A percentile compares a stretch with the other conserved stretches of the same genome.
phyloP scores from a whole-genome alignment of 108 stramenopile genomes.

The Nannochloropsis salina region DNA sequence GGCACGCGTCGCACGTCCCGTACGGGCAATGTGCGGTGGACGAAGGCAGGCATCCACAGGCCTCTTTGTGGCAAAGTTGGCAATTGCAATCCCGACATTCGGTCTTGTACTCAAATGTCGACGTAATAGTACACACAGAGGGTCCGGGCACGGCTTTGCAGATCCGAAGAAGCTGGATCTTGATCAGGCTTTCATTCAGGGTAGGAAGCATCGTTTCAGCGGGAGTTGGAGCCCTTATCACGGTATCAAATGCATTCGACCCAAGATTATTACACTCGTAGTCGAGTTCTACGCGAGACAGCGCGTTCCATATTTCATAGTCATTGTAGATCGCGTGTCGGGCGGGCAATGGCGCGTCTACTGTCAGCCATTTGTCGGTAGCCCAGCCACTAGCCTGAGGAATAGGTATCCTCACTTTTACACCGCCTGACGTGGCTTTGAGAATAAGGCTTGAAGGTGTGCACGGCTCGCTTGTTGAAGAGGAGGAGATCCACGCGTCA shows the following conservation, averaged over 20 bases:
- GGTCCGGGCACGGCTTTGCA: not conserved
- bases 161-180: not conserved
- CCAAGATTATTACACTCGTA: not conserved
- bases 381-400: not conserved
- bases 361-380: not conserved
- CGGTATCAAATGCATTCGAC: too few relatives aligned
- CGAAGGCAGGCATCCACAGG: not conserved
- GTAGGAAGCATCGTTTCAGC: too few relatives aligned
- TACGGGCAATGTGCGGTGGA: not conserved
- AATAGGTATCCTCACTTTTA: not conserved
- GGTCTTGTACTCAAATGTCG: not conserved
- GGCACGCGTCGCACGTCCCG: not conserved
- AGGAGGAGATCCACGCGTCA: not conserved
- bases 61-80: not conserved
- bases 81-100: not conserved
- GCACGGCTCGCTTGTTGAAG: not conserved
- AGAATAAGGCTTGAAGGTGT: not conserved
- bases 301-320: not conserved
- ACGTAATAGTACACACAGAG: not conserved
- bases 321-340: not conserved
- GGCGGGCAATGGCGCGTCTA: not conserved
- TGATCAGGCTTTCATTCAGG: not conserved
- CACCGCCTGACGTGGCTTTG: not conserved
- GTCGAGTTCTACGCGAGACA: conserved; percentile 7
- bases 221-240: too few relatives aligned